Evolutionary conservation across 257 asterid species (phyloP).

Genomic region (Pogostemon cablin): DNA sequence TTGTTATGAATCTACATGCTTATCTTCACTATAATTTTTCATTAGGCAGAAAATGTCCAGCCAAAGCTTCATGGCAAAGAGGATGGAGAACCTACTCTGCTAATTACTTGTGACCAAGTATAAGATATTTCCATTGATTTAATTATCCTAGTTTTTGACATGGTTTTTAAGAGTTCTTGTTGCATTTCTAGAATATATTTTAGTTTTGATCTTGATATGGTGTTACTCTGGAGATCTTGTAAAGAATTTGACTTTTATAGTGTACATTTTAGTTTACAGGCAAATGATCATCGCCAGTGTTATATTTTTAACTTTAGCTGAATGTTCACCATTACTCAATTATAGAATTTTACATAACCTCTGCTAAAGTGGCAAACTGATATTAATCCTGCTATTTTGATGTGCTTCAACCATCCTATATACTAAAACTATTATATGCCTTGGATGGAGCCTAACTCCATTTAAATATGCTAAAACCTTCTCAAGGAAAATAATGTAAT

Average conservation of each 20-base stretch:
- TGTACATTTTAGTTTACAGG: slow-evolving; percentile 3
- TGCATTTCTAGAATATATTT: slow-evolving; percentile 3
- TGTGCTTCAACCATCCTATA: background rate
- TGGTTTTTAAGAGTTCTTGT: slow-evolving; percentile 8
- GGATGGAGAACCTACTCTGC: slow-evolving; percentile 75
- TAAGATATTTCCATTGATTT: slow-evolving; percentile 40
- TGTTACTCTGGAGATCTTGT: background rate
- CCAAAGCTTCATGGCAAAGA: slow-evolving; percentile 60
- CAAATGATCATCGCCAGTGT: background rate
- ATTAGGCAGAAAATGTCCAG: slow-evolving; percentile 76
- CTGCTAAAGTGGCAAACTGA: background rate
- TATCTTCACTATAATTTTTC: slow-evolving; percentile 45
- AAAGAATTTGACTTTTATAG: background rate
- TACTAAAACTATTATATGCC: background rate
- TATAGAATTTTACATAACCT: background rate
- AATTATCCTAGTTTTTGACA: slow-evolving; percentile 34
- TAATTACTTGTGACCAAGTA: slow-evolving; percentile 97
- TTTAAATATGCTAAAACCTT: background rate
- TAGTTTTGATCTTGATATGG: background rate
- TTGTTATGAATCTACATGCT: slow-evolving; percentile 36
- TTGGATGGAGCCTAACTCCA: background rate
- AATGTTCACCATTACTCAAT: background rate
- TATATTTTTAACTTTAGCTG: background rate
- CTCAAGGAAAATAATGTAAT: background rate
- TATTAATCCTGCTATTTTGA: background rate